Percentiles rank a stretch among this genome's conserved stretches.
phyloP scores from a whole-genome alignment of 2,329 filamentous ascomycete species.

The Tricladium varicosporioides region DNA sequence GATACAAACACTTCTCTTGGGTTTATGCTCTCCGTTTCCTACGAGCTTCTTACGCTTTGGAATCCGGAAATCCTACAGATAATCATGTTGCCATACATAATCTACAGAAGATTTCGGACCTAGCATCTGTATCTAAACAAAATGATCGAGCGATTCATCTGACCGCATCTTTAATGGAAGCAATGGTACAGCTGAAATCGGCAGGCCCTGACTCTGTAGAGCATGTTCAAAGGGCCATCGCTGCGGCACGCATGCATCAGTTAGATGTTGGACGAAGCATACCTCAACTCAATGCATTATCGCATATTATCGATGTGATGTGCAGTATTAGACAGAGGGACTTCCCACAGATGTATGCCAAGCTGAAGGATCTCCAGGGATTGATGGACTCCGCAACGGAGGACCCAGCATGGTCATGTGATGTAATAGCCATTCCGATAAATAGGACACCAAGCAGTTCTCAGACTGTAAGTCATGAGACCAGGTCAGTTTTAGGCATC shows the following conservation, averaged over 20 bases:
- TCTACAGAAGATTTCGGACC: slow-evolving; percentile 57
- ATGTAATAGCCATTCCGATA: slow-evolving; percentile 54
- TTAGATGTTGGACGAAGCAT: slow-evolving; percentile 61
- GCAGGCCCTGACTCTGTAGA: slow-evolving; percentile 65
- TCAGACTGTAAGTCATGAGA: slow-evolving; percentile 56
- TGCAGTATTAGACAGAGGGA: slow-evolving; percentile 66
- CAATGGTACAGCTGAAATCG: slow-evolving; percentile 64
- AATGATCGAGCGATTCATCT: slow-evolving; percentile 64
- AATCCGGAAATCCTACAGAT: slow-evolving; percentile 59
- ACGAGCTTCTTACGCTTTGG: slow-evolving; percentile 66
- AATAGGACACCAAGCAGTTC: slow-evolving; percentile 47
- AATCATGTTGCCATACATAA: slow-evolving; percentile 64
- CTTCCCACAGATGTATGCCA: slow-evolving; percentile 54
- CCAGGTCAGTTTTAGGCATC: slow-evolving; percentile 51
- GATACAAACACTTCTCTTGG: slow-evolving; percentile 68
- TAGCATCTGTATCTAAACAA: slow-evolving; percentile 51
- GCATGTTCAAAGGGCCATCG: slow-evolving; percentile 69
- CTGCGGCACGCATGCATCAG: slow-evolving; percentile 71
- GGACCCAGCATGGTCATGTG: slow-evolving; percentile 35
- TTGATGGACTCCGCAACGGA: slow-evolving; percentile 56
- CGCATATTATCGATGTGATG: slow-evolving; percentile 66
- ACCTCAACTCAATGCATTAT: slow-evolving; percentile 64
- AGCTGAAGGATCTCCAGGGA: slow-evolving; percentile 60
- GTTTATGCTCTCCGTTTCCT: slow-evolving; percentile 75
- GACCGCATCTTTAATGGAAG: slow-evolving; percentile 65